Evolutionary conservation across 495 filamentous ascomycete species (phyloP).

Genomic region (Xylaria curta): DNA sequence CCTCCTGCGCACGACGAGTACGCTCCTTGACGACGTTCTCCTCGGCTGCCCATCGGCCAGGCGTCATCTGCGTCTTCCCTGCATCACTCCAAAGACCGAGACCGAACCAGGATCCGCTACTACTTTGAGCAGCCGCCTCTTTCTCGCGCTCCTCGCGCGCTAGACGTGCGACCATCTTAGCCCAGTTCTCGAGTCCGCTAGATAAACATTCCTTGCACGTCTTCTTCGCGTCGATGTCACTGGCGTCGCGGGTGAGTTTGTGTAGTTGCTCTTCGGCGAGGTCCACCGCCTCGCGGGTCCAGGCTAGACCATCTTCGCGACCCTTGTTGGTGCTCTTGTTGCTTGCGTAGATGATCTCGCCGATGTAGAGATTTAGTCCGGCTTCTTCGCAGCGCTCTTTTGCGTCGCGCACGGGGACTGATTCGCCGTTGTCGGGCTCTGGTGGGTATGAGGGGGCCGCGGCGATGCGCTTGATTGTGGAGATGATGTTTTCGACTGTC

Average conservation of each 20-base stretch:
- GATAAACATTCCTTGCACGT: conserved; percentile 75
- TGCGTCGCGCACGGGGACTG: conserved; percentile 64
- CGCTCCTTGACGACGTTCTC: conserved; percentile 58
- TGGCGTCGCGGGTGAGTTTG: conserved; percentile 29
- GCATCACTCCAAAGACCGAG: conserved; percentile 51
- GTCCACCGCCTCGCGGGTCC: conserved; percentile 86
- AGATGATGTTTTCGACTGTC: conserved; percentile 50
- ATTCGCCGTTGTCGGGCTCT: conserved; percentile 68
- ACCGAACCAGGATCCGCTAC: conserved; percentile 47
- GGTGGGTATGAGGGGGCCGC: conserved; percentile 66
- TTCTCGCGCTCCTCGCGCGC: conserved; percentile 58
- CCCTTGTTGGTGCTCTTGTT: conserved; percentile 23
- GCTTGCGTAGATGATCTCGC: conserved; percentile 83
- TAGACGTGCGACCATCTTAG: conserved; percentile 68
- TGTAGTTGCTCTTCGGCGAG: conserved; percentile 60
- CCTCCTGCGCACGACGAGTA: conserved; percentile 48
- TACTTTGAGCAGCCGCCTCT: conserved; percentile 26
- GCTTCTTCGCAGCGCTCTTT: conserved; percentile 81
- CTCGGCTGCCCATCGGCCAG: conserved; percentile 58
- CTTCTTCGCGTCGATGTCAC: conserved; percentile 45
- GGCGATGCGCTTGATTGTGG: conserved; percentile 51
- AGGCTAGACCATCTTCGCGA: conserved; percentile 73
- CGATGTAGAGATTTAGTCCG: conserved; percentile 85
- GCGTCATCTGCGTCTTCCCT: conserved; percentile 30
- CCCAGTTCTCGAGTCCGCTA: conserved; percentile 77